Evolutionary conservation across 164 flowering plant species (phyloP), one percentile per base, ranked within the genome.

Genomic region (Protea cynaroides): DNA sequence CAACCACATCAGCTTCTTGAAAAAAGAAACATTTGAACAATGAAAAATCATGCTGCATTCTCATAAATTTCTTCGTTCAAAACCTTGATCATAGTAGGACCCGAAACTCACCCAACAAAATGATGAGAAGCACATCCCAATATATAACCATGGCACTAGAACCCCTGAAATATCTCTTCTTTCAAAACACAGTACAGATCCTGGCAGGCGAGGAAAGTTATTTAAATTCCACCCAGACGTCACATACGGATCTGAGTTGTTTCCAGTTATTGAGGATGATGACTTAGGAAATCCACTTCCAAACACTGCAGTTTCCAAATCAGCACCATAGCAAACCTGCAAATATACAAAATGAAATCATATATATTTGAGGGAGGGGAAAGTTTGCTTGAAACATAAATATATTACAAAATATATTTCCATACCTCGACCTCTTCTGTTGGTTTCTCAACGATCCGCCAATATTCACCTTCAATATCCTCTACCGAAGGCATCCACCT

Each of bases 91-190:
- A 38, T 25, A 55, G 24, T 34, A 52, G 25, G 19, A 53, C 49
- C 11, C 14, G 22, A 7, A 11, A 71, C 92, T 67, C 81, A 88
- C 97, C 97, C 97, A 91, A 71, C 97, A 91, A 75, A 91, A 91
- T 70, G 97, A 88, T 21, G 97, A 91, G 74, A 91, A 86, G 76
- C 96, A 91, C 96, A 89, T 91, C 47, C 97, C 96, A 57, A 91
- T 74, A 76, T 91, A 89, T 17, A 91, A 80, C 97, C 97, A 91
- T 46, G 97, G 97, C 37, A 89, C 96, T 34, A 85, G 69, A 65
- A 91, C 97, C 56, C 97, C 97, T 0, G 97, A 89, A 40, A 91
- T 91, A 64, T 91, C 88, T 59, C 80, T 72, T 61, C 68, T 68
- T 72, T 91, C 97, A 72, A 87, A 89, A 73, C 76, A 74, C 40